Conservation (phyloP, 2,329 filamentous ascomycete species). For the Sporothrix protearum region DNA sequence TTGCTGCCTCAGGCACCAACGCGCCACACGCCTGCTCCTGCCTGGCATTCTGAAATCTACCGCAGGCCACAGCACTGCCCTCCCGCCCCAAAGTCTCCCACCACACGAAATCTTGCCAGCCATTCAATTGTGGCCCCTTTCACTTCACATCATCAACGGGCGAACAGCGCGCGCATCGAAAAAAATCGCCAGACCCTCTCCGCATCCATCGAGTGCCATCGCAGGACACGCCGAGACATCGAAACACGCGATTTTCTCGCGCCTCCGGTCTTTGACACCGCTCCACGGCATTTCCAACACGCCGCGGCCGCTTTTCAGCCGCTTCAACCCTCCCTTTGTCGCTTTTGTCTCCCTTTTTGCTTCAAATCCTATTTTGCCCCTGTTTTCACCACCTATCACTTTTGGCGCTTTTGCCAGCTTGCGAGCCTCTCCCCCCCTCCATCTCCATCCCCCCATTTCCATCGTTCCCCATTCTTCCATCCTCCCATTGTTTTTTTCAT, state of each 20-base stretch:
- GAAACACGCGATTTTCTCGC: conserved; percentile 52
- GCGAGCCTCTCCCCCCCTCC: not conserved
- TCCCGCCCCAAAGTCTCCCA: conserved; percentile 48
- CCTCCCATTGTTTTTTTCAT: conserved; percentile 16
- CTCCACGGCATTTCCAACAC: conserved; percentile 35
- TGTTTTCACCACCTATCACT: conserved; percentile 1
- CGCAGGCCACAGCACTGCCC: conserved; percentile 29
- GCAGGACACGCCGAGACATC: conserved; percentile 48
- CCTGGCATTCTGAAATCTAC: conserved; percentile 27
- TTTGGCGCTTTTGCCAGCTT: conserved; percentile 1
- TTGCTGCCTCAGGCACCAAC: conserved; percentile 22
- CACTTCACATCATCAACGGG: conserved; percentile 44
- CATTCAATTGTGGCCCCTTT: conserved; percentile 43
- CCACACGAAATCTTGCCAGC: conserved; percentile 48
- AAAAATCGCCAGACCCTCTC: conserved; percentile 56
- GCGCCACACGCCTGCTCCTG: not conserved
- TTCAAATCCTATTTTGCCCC: not conserved
- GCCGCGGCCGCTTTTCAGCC: conserved; percentile 25
- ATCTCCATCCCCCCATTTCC: not conserved
- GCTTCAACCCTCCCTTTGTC: conserved; percentile 6
- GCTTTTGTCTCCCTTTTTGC: conserved; percentile 16
- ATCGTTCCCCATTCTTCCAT: conserved; percentile 15
- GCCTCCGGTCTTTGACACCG: conserved; percentile 41
- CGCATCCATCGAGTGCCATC: conserved; percentile 59
- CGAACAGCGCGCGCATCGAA: conserved; percentile 55